Evolutionary conservation across 2,329 filamentous ascomycete species (phyloP).

Genomic region (Colletotrichum endophyticum): DNA sequence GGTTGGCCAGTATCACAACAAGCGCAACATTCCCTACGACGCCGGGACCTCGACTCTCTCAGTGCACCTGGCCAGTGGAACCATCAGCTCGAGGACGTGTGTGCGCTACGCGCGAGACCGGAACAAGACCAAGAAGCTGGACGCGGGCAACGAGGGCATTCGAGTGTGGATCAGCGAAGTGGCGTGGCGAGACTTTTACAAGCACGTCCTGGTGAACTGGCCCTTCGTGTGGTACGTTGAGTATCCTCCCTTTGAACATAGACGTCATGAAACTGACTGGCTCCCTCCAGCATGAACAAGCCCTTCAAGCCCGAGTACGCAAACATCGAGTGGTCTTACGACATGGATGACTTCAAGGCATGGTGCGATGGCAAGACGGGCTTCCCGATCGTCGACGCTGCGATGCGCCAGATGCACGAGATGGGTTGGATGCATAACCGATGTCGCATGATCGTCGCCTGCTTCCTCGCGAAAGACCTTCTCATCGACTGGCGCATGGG

Average conservation of each 20-base stretch:
- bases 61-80: slow-evolving; percentile 74
- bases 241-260: not conserved
- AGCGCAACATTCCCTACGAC: slow-evolving; percentile 69
- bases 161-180: slow-evolving; percentile 81
- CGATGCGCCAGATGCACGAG: slow-evolving; percentile 77
- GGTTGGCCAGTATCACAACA: slow-evolving; percentile 64
- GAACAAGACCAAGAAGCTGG: slow-evolving; percentile 69
- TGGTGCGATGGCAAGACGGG: slow-evolving; percentile 81
- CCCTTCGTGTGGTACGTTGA: slow-evolving; percentile 74
- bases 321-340: slow-evolving; percentile 83
- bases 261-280: not conserved
- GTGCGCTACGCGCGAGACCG: slow-evolving; percentile 65
- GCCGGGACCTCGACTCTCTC: slow-evolving; percentile 72
- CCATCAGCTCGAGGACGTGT: slow-evolving; percentile 70
- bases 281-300: slow-evolving; percentile 56
- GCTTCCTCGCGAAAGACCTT: slow-evolving; percentile 80
- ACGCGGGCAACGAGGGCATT: slow-evolving; percentile 70
- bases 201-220: slow-evolving; percentile 83
- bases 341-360: slow-evolving; percentile 68
- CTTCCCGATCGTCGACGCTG: slow-evolving; percentile 84
- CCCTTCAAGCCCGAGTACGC: slow-evolving; percentile 82
- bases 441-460: slow-evolving; percentile 82
- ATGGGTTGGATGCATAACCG: slow-evolving; percentile 86
- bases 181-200: slow-evolving; percentile 89
- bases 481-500: slow-evolving; percentile 85